Percentiles rank a stretch among this genome's conserved stretches.
Conservation (phyloP, 495 filamentous ascomycete species). For the Paragyromitra xinjiangensis region DNA sequence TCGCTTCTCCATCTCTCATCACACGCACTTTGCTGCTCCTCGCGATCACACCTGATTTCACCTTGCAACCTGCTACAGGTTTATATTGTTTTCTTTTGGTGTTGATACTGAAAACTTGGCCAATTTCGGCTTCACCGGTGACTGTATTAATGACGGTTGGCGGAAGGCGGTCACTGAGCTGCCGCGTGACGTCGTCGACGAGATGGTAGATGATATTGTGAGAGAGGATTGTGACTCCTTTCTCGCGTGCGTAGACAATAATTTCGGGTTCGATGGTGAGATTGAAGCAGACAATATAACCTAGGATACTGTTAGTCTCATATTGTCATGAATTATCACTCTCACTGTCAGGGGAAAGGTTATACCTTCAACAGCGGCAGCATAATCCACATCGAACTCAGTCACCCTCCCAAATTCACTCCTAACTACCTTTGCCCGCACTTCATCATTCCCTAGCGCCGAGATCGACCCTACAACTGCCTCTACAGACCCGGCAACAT, state of each 20-base stretch:
- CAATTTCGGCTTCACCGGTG: slow-evolving; percentile 86
- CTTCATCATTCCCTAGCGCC: slow-evolving; percentile 81
- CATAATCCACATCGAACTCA: slow-evolving; percentile 90
- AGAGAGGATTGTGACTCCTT: slow-evolving; percentile 78
- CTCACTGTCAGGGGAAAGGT: background rate
- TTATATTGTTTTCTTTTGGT: slow-evolving; percentile 73
- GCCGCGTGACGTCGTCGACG: slow-evolving; percentile 78
- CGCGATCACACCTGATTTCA: slow-evolving; percentile 79
- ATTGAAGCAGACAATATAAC: slow-evolving; percentile 86
- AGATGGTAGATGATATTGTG: slow-evolving; percentile 94
- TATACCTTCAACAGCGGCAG: slow-evolving; percentile 69
- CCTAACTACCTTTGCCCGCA: slow-evolving; percentile 78
- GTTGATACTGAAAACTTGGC: slow-evolving; percentile 83
- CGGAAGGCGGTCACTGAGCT: slow-evolving; percentile 72
- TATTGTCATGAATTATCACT: slow-evolving; percentile 18
- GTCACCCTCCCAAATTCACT: slow-evolving; percentile 78
- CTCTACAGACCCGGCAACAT: slow-evolving; percentile 92
- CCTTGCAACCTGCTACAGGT: slow-evolving; percentile 84
- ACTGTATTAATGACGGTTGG: slow-evolving; percentile 72
- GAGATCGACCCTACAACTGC: slow-evolving; percentile 79
- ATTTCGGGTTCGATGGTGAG: slow-evolving; percentile 74
- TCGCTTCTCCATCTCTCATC: slow-evolving; percentile 66
- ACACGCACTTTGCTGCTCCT: slow-evolving; percentile 74
- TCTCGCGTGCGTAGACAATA: slow-evolving; percentile 70
- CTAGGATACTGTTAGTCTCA: slow-evolving; percentile 38